Evolutionary conservation across 2,329 filamentous ascomycete species (phyloP).

Genomic region (Trichoderma lentiforme): DNA sequence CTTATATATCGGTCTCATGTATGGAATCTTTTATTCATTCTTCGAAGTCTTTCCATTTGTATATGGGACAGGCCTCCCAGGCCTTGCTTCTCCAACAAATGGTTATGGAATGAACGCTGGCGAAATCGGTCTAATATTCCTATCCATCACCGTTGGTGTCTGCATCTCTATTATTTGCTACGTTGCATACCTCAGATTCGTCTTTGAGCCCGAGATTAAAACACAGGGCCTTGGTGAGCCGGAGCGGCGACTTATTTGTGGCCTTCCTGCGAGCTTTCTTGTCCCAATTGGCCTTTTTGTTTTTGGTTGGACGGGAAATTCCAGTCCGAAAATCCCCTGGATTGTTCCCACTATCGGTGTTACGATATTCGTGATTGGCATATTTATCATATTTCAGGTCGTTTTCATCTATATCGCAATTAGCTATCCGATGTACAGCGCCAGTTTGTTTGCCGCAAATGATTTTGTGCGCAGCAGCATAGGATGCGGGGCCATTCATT

Average conservation of each 20-base stretch:
- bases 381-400: neutral
- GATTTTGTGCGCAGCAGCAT: neutral
- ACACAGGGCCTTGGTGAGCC: neutral
- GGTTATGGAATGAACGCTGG: neutral
- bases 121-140: neutral
- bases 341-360: neutral
- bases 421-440: neutral
- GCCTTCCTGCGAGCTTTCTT: neutral
- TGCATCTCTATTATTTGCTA: neutral
- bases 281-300: neutral
- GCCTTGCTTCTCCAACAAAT: neutral
- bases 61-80: neutral
- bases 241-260: neutral
- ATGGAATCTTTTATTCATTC: neutral
- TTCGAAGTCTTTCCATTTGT: slow-evolving; percentile 4
- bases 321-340: neutral
- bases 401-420: neutral
- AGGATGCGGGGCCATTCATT: slow-evolving; percentile 2
- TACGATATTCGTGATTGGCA: neutral
- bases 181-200: neutral
- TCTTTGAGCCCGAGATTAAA: neutral
- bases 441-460: slow-evolving; percentile 5
- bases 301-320: neutral
- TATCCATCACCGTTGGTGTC: neutral
- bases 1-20: neutral